Evolutionary conservation across 495 filamentous ascomycete species (phyloP).

Genomic region (Tuber calosporum): DNA sequence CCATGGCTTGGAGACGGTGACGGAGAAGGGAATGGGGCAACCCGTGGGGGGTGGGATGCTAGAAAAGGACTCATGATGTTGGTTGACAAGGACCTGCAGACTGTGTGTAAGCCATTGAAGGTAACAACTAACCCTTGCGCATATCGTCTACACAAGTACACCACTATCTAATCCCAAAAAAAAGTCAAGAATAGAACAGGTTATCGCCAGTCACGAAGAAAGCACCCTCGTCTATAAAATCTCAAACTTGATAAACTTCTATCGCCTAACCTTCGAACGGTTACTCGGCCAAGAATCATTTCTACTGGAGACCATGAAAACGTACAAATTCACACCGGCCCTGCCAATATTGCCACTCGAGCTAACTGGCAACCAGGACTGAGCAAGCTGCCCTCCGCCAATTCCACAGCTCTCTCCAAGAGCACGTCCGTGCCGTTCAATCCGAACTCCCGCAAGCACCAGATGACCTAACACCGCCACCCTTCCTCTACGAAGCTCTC

Average conservation of each 20-base stretch:
- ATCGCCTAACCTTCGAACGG: conserved; percentile 72
- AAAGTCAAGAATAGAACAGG: conserved; percentile 64
- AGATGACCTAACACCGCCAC: conserved; percentile 65
- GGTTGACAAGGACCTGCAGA: conserved; percentile 70
- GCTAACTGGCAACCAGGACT: conserved; percentile 44
- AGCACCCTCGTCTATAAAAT: conserved; percentile 82
- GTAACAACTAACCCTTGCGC: conserved; percentile 8
- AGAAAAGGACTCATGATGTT: conserved; percentile 76
- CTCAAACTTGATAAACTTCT: conserved; percentile 81
- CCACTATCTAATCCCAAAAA: background rate
- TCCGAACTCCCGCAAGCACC: conserved; percentile 59
- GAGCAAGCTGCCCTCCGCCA: conserved; percentile 73
- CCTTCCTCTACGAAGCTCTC: conserved; percentile 75
- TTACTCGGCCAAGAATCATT: conserved; percentile 63
- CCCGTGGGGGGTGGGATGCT: conserved; percentile 60
- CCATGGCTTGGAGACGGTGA: conserved; percentile 60
- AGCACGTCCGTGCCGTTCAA: conserved; percentile 66
- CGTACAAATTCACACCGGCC: conserved; percentile 6
- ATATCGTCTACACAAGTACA: background rate
- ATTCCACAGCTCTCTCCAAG: conserved; percentile 70
- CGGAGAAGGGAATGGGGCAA: conserved; percentile 53
- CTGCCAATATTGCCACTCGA: background rate
- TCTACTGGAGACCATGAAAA: conserved; percentile 60
- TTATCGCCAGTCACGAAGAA: conserved; percentile 87
- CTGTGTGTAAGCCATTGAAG: conserved; percentile 37